These are phyloP conservation scores for Trichoderma guizhouense DNA, from an alignment of 2,329 filamentous ascomycete genomes.

Conservation along the genomic window DNA sequence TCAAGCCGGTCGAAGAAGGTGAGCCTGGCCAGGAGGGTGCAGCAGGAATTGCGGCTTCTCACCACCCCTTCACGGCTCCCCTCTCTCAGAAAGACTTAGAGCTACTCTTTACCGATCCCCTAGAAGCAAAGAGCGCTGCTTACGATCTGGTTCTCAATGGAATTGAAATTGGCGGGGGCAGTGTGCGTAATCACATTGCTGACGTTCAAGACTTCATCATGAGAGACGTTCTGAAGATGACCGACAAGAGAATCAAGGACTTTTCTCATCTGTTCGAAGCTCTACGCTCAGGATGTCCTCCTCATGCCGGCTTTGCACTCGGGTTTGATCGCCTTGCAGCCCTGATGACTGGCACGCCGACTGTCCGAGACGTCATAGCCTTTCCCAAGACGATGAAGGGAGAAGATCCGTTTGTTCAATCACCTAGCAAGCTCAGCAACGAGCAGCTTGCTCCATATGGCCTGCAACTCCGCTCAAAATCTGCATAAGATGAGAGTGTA, in stretches of 20 bases:
- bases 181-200: slow-evolving; percentile 83
- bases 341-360: slow-evolving; percentile 70
- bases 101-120: slow-evolving; percentile 67
- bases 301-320: slow-evolving; percentile 88
- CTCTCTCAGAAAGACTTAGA: slow-evolving; percentile 69
- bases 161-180: slow-evolving; percentile 89
- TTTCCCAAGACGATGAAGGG: slow-evolving; percentile 94
- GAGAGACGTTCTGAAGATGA: slow-evolving; percentile 78
- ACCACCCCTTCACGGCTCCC: slow-evolving; percentile 95
- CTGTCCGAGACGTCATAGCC: slow-evolving; percentile 88
- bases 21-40: slow-evolving; percentile 76
- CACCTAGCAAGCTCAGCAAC: slow-evolving; percentile 65
- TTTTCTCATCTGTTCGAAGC: slow-evolving; percentile 85
- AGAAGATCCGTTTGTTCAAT: slow-evolving; percentile 78
- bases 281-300: slow-evolving; percentile 81
- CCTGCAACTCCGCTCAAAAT: slow-evolving; percentile 30
- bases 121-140: slow-evolving; percentile 74
- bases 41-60: slow-evolving; percentile 79
- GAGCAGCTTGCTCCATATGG: slow-evolving; percentile 51
- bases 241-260: slow-evolving; percentile 65
- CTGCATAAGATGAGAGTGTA: neutral
- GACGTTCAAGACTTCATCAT: slow-evolving; percentile 82
- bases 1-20: slow-evolving; percentile 65
- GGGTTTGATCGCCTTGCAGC: slow-evolving; percentile 87
- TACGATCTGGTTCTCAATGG: slow-evolving; percentile 97